Conservation (phyloP, 2,329 filamentous ascomycete genomes). For the Exophiala spinifera region DNA sequence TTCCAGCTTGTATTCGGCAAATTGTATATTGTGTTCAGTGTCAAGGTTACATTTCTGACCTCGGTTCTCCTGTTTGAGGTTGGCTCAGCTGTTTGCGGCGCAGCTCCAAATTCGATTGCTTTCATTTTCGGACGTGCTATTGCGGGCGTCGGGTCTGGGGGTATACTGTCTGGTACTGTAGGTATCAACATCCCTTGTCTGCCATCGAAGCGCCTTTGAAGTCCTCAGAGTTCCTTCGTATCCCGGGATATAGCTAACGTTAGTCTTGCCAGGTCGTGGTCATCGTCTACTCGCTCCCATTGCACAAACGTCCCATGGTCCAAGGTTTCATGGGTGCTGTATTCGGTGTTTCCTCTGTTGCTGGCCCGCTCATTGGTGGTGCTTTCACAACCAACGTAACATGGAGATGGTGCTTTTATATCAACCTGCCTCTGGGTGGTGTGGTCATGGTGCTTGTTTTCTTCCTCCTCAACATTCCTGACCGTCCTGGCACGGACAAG, state of each 20-base stretch:
- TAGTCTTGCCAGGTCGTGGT: constrained; percentile 37
- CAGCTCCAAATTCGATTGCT: constrained; percentile 37
- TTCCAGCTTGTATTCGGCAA: constrained; percentile 45
- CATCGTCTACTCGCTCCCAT: constrained; percentile 38
- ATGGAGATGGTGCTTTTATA: constrained; percentile 43
- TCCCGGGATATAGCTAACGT: neutral
- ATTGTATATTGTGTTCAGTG: constrained; percentile 42
- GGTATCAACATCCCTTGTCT: neutral
- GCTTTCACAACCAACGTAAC: constrained; percentile 37
- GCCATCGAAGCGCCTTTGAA: neutral
- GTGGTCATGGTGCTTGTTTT: constrained; percentile 33
- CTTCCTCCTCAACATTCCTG: constrained; percentile 30
- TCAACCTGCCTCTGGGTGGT: constrained; percentile 36
- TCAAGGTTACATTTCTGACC: constrained; percentile 43
- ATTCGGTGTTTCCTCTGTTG: constrained; percentile 40
- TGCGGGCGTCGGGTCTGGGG: constrained; percentile 39
- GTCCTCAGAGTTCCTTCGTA: too few relatives aligned
- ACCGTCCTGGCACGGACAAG: constrained; percentile 20
- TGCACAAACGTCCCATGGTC: constrained; percentile 39
- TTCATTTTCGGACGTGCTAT: constrained; percentile 42
- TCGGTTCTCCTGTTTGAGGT: constrained; percentile 43
- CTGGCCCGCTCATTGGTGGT: constrained; percentile 45
- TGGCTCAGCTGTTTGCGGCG: constrained; percentile 39
- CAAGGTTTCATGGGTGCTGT: constrained; percentile 37
- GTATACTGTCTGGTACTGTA: constrained; percentile 38